Percentiles rank a stretch among this genome's conserved stretches.
These are phyloP conservation scores for Anthoceros angustus DNA, from an alignment of 225 moss, liverwort and hornwort species.

Conservation along the genomic window DNA sequence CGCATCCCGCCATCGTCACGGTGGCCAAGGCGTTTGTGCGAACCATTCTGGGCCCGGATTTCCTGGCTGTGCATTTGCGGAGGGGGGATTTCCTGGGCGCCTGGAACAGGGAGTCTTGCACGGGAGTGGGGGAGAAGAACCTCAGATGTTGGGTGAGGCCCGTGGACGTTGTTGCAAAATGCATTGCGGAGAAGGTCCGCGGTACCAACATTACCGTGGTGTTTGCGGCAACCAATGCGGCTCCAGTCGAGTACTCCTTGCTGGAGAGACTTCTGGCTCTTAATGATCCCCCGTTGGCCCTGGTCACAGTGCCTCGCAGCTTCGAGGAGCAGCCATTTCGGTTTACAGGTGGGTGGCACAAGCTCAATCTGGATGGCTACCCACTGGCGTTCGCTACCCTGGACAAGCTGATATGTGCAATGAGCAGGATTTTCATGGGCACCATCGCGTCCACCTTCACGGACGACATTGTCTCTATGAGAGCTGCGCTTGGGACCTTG, in stretches of 20 bases:
- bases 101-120: background rate
- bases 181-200: background rate
- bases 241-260: background rate
- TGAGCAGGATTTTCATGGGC: background rate
- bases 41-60: background rate
- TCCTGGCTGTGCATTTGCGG: background rate
- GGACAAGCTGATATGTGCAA: background rate
- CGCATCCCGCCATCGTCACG: background rate
- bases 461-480: background rate
- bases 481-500: background rate
- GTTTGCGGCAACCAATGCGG: background rate
- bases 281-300: background rate
- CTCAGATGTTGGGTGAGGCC: background rate
- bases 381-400: background rate
- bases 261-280: background rate
- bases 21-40: background rate
- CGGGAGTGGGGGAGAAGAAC: background rate
- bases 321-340: background rate
- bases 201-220: background rate
- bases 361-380: background rate
- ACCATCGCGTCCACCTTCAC: background rate
- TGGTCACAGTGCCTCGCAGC: background rate
- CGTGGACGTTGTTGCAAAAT: background rate
- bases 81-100: background rate
- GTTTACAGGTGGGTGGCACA: background rate